Evolutionary conservation across 345 rosid species (phyloP), one percentile per base, ranked within the genome.

Genomic region (Salix dunnii): DNA sequence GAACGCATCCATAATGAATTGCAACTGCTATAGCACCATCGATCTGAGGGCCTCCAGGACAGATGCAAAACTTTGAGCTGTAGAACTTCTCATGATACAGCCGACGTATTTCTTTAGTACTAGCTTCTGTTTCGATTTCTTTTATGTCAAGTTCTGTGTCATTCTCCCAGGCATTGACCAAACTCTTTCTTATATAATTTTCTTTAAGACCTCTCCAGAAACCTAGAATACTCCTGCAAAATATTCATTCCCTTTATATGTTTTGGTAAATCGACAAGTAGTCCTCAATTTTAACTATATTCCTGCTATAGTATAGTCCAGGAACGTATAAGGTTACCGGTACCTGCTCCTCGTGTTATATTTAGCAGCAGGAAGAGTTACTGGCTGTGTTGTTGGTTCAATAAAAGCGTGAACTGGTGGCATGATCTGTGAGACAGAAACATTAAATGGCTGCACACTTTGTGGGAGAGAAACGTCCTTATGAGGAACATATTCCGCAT

Each of bases 401-500:
- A 83, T 68, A 55, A 76, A 21, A 14, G 74, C 80, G 66, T 76
- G 78, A 3, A 46, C 0, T 46, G 51, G 51, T 11, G 51, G 51
- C 51, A 14, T 46, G 51, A 46, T 63, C 73, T 83, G 65, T 55
- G 78, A 27, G 83, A 75, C 70, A 21, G 78, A 70, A 77, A 5
- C 25, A 3, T 69, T 62, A 66, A 69, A 49, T 2, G 74, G 75
- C 18, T 64, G 31, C 43, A 21, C 3, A 55, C 55, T 65, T n/a
- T 79, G 79, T 51, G 83, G 85, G 49, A 83, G 72, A 58, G 78
- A 21, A 14, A 76, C 78, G 65, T 76, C 83, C 69, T 76, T 83
- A 69, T 65, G 78, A 28, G 83, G 86, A 70, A 70, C 63, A 66
- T 63, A 74, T 10, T 58, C 53, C 1, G 4, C 17, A 40, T 74